Percentiles rank a stretch among this genome's conserved stretches.
phyloP scores from a whole-genome alignment of 495 filamentous ascomycete species.

The Podospora bellae-mahoneyi region DNA sequence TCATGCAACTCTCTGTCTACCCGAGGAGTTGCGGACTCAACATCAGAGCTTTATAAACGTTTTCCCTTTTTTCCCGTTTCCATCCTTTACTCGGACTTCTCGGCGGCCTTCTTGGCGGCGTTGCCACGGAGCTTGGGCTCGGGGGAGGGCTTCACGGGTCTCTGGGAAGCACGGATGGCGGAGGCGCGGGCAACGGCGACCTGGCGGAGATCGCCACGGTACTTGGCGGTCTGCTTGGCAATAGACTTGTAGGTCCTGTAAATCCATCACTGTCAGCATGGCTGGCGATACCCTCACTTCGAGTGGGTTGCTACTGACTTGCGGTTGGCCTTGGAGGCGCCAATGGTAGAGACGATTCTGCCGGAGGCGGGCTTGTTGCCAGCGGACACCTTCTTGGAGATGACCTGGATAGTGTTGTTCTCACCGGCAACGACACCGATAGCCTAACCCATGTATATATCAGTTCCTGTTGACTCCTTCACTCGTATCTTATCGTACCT shows the following conservation, averaged over 20 bases:
- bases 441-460: conserved; percentile 54
- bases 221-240: conserved; percentile 77
- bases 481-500: conserved; percentile 56
- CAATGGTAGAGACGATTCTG: conserved; percentile 61
- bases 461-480: conserved; percentile 23
- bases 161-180: conserved; percentile 77
- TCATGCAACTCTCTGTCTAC: conserved; percentile 18
- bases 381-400: conserved; percentile 76
- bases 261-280: conserved; percentile 28
- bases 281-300: conserved; percentile 3
- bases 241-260: conserved; percentile 82
- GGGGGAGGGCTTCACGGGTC: conserved; percentile 68
- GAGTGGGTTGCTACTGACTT: conserved; percentile 61
- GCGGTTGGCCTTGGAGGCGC: conserved; percentile 63
- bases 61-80: conserved; percentile 17
- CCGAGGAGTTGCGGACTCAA: conserved; percentile 23
- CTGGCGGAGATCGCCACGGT: conserved; percentile 82
- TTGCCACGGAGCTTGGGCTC: conserved; percentile 72
- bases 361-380: conserved; percentile 67
- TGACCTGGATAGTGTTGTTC: conserved; percentile 69
- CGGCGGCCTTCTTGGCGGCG: conserved; percentile 71
- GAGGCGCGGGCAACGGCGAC: conserved; percentile 85
- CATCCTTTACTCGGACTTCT: conserved; percentile 26
- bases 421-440: conserved; percentile 66
- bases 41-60: conserved; percentile 17